Evolutionary conservation across 306 rosid genomes (phyloP), one percentile per base, ranked within the genome.

Genomic region (Myrica gale): DNA sequence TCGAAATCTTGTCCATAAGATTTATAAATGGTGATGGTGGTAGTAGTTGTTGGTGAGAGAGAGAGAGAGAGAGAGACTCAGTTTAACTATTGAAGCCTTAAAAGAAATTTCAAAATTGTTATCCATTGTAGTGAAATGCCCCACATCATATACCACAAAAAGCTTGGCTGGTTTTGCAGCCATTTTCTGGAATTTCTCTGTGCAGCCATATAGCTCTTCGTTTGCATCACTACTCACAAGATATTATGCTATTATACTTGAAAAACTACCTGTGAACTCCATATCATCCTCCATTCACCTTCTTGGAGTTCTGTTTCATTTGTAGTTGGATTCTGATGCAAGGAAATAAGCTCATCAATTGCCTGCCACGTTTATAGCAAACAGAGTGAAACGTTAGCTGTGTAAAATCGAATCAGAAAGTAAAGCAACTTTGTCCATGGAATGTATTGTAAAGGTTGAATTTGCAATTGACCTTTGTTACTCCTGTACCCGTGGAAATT

Each of bases 231-330:
- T 26, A 1, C 32, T 26, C 32, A 26, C 32, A 1, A 26, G 32
- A 26, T 26, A 26, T 26, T 15, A 62, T 62, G 68, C 44, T 62
- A 39, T 37, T 15, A 60, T 76, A 71, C 47, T 66, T 52, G 54
- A 12, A 70, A 42, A 63, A 41, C 79, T 84, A 95, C 98, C 97
- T 95, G 98, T 44, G 98, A 90, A 83, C 97, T 95, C 98, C 98
- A 95, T 71, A 89, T 45, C 97, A 95, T 86, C 77, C 83, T 83
- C 97, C 98, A 92, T 74, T 92, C 96, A 20, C 98, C 98, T 78
- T 89, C 97, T 60, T 83, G 81, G 71, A 92, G 89, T 77, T 90
- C 92, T 23, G 79, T 78, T 70, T 89, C 90, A 71, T 76, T 84
- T 68, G 71, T 79, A 46, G 76, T 79, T 17, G 12, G 54, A 10